Evolutionary conservation across 2,329 filamentous ascomycete species (phyloP), one percentile per base, ranked within the genome.

Genomic region (Trichoderma harzianum): DNA sequence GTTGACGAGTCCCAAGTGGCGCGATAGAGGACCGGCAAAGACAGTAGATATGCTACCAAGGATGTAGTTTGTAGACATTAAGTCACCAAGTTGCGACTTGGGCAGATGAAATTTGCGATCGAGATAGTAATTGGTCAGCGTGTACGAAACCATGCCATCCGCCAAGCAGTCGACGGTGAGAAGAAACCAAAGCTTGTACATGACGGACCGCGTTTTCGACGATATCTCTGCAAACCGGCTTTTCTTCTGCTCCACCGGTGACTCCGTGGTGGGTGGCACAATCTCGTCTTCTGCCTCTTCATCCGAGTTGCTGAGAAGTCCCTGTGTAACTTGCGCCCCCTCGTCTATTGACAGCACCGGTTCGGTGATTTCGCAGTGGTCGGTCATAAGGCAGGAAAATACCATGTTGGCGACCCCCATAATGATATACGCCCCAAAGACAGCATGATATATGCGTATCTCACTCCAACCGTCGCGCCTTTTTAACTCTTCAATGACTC

Each of bases 111-210:
- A 90, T 72, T 88, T 89, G 60, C 79, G 76, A 73, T 89, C 86
- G 68, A 90, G 81, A 78, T 86, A 90, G 77, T 90, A 90, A 12
- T 85, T 87, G 0, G 88, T 90, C 34, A 89, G 75, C 1, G 87
- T 84, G 75, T 87, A 86, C 4, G 83, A 84, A n/a, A 86, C 85
- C 88, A 92, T 91, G 28, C 90, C 89, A 75, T 91, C 89, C 16
- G 90, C 88, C 11, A 91, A 82, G 2, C 88, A 89, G 79, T 92
- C 90, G 28, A 92, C 82, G 26, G 86, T 85, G 11, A 92, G 83
- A 8, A 92, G 84, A 72, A 90, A 86, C 88, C 90, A 92, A 4
- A 92, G 82, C 65, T 88, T 88, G 78, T 87, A 88, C 86, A 92
- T 90, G 76, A 89, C 84, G 2, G 82, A 83, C 14, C 86, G 84